Percentiles rank a stretch among this genome's conserved stretches.
phyloP scores from a whole-genome alignment of 2,329 filamentous ascomycete genomes.

The Penicillium italicum region DNA sequence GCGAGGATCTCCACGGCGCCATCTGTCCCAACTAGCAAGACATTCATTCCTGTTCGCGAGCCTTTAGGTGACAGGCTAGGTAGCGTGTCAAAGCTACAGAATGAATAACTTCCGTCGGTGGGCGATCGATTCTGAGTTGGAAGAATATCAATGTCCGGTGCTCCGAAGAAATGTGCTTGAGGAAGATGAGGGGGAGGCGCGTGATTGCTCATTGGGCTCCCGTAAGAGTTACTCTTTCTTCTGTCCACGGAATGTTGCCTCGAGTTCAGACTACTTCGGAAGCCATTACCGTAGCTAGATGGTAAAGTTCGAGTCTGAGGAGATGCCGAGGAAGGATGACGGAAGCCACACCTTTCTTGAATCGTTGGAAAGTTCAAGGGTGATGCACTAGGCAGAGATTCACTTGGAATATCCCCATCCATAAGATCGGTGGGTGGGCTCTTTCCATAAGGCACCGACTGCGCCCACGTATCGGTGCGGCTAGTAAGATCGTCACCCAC shows the following conservation, averaged over 20 bases:
- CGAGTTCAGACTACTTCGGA: slow-evolving; percentile 35
- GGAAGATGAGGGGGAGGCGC: slow-evolving; percentile 67
- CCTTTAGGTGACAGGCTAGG: slow-evolving; percentile 45
- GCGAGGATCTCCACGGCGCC: slow-evolving; percentile 73
- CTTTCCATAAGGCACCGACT: slow-evolving; percentile 44
- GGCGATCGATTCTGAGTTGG: slow-evolving; percentile 23
- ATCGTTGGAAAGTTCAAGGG: slow-evolving; percentile 41
- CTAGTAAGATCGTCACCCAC: slow-evolving; percentile 34
- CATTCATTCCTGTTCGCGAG: slow-evolving; percentile 50
- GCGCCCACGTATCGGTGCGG: slow-evolving; percentile 45
- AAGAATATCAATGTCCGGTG: slow-evolving; percentile 67
- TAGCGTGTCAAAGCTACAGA: slow-evolving; percentile 76
- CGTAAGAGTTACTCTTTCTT: slow-evolving; percentile 39
- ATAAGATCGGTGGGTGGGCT: slow-evolving; percentile 42
- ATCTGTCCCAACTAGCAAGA: slow-evolving; percentile 75
- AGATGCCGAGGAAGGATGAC: slow-evolving; percentile 43
- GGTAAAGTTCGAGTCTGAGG: slow-evolving; percentile 42
- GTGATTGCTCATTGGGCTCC: slow-evolving; percentile 34
- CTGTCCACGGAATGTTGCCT: slow-evolving; percentile 38
- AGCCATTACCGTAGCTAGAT: slow-evolving; percentile 42
- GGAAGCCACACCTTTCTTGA: slow-evolving; percentile 40
- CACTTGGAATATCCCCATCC: slow-evolving; percentile 35
- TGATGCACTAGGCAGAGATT: slow-evolving; percentile 38
- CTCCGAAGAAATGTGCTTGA: slow-evolving; percentile 73
- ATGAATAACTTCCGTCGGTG: slow-evolving; percentile 61